A percentile compares a stretch with the other conserved stretches of the same genome.
phyloP scores from a whole-genome alignment of 148 eudicot species.

The Linanthus parryae region DNA sequence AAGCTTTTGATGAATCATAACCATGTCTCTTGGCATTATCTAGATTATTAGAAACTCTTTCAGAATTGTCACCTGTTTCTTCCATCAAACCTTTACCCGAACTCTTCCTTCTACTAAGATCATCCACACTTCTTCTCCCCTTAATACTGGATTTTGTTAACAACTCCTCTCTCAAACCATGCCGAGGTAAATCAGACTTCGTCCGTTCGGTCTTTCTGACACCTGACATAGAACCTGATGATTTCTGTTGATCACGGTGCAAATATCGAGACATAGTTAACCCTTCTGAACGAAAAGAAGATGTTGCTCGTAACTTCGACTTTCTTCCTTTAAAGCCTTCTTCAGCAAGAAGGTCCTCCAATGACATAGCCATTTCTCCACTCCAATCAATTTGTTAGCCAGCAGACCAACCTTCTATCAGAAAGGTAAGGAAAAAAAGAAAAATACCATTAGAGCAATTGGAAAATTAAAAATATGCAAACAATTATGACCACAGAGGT shows the following conservation, averaged over 20 bases:
- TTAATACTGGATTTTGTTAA: constrained; percentile 13
- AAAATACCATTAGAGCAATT: too few relatives aligned
- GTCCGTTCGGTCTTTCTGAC: constrained; percentile 25
- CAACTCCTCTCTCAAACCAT: constrained; percentile 13
- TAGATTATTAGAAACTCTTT: constrained; percentile 13
- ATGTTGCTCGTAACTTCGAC: constrained; percentile 16
- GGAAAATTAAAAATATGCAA: too few relatives aligned
- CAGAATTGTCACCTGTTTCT: constrained; percentile 11
- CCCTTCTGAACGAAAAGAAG: constrained; percentile 16
- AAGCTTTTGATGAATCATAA: constrained; percentile 5
- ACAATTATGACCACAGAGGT: too few relatives aligned
- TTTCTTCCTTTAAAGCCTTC: constrained; percentile 40
- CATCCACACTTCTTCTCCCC: constrained; percentile 14
- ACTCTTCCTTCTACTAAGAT: constrained; percentile 11
- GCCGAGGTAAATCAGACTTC: constrained; percentile 23
- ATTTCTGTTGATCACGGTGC: constrained; percentile 5
- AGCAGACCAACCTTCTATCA: too few relatives aligned
- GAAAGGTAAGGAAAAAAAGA: too few relatives aligned
- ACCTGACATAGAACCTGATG: constrained; percentile 11
- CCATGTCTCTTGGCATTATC: constrained; percentile 8
- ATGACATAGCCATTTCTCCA: constrained; percentile 39
- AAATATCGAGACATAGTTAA: constrained; percentile 13
- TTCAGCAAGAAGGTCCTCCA: constrained; percentile 43
- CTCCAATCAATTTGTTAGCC: too few relatives aligned
- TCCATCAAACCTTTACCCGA: constrained; percentile 6